Evolutionary conservation across 768 basidiomycete species (phyloP).

Genomic region (Tylopilus felleus): DNA sequence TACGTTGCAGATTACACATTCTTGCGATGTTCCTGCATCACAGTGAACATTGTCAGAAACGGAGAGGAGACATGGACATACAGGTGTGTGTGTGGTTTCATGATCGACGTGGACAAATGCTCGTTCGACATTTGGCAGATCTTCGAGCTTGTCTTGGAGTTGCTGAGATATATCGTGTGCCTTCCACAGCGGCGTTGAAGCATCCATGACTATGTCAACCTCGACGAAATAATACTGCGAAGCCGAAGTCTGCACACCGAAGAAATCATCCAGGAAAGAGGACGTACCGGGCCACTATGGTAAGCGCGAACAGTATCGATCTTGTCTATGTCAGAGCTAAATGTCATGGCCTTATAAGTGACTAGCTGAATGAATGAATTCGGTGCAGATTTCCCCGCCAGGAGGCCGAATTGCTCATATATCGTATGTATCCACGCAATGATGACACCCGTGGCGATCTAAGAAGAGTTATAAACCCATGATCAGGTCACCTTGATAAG

Average conservation of each 20-base stretch:
- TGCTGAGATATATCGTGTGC: slow-evolving; percentile 84
- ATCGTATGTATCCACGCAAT: slow-evolving; percentile 73
- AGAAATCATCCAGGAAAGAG: not conserved
- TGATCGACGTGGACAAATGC: slow-evolving; percentile 97
- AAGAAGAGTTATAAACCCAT: not conserved
- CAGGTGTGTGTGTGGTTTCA: slow-evolving; percentile 79
- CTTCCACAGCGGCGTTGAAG: slow-evolving; percentile 83
- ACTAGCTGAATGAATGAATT: slow-evolving; percentile 88
- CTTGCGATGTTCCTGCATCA: slow-evolving; percentile 44
- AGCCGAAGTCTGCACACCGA: not conserved
- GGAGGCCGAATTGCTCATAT: slow-evolving; percentile 74
- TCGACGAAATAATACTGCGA: slow-evolving; percentile 87
- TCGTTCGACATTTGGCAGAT: slow-evolving; percentile 83
- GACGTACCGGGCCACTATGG: slow-evolving; percentile 74
- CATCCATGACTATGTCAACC: slow-evolving; percentile 91
- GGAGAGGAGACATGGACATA: slow-evolving; percentile 26
- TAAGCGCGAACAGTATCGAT: slow-evolving; percentile 93
- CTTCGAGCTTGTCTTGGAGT: slow-evolving; percentile 85
- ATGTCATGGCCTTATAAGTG: slow-evolving; percentile 87
- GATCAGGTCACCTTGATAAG: not conserved
- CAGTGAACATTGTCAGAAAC: not conserved
- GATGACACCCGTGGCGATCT: slow-evolving; percentile 83
- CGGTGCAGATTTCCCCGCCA: slow-evolving; percentile 91
- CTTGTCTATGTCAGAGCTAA: slow-evolving; percentile 79
- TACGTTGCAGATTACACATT: slow-evolving; percentile 8